Percentiles rank a stretch among this genome's conserved stretches.
These are phyloP conservation scores for Pichia sp. DNA, from an alignment of 1,139 yeast genomes.

Conservation along the genomic window DNA sequence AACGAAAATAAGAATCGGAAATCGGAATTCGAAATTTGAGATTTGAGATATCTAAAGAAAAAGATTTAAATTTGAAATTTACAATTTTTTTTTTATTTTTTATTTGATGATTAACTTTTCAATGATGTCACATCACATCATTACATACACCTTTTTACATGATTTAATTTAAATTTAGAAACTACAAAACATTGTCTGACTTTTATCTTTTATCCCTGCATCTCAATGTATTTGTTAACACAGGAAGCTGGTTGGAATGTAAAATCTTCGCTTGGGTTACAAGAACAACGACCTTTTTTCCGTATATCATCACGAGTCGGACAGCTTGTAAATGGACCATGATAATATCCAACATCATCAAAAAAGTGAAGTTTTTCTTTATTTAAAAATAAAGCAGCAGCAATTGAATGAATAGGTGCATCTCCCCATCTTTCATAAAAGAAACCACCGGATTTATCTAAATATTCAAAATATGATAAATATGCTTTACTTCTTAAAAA, in stretches of 20 bases:
- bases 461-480: slow-evolving; percentile 57
- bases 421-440: slow-evolving; percentile 96
- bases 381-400: slow-evolving; percentile 62
- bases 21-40: no score
- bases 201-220: slow-evolving; percentile 13
- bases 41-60: no score
- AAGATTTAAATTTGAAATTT: no score
- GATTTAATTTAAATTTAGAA: neutral
- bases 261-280: slow-evolving; percentile 18
- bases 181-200: neutral
- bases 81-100: no score
- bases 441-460: slow-evolving; percentile 78
- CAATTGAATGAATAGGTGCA: slow-evolving; percentile 84
- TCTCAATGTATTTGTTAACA: slow-evolving; percentile 10
- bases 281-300: slow-evolving; percentile 17
- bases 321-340: slow-evolving; percentile 43
- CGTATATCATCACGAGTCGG: slow-evolving; percentile 16
- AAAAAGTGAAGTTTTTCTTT: slow-evolving; percentile 67
- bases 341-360: slow-evolving; percentile 76
- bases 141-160: no score
- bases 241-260: slow-evolving; percentile 12
- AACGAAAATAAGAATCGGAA: no score
- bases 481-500: slow-evolving; percentile 72
- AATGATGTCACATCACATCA: no score
- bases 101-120: no score